Evolutionary conservation across 1,284 basidiomycete genomes (phyloP), one percentile per base, ranked within the genome.

Genomic region (Apiotrichum siamense): DNA sequence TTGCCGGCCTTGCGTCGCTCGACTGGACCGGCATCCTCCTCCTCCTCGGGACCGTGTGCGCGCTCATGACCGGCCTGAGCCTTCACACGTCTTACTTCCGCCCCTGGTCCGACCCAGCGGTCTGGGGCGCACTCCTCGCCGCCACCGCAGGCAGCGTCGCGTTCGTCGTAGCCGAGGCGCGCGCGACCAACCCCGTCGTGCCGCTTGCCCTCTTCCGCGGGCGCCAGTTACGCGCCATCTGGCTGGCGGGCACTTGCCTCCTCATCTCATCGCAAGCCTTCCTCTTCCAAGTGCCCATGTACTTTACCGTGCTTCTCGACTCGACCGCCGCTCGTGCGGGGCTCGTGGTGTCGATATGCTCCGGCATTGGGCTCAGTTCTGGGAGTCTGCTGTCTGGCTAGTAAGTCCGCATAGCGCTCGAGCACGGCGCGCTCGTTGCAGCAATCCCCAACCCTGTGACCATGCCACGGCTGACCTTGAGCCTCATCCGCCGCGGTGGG

Each of bases 341-440:
- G 1, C 44, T 88, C 13, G 63, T 70, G 35, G 52, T 69, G 20
- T 64, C 41, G 84, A 86, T 77, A 69, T 94, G 50, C 76, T 93
- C 58, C 84, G 89, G 89, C 80, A 71, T 87, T 48, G 86, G 86
- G 41, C 80, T 93, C 50, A 85, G 88, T 7, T 77, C 80, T 2
- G 90, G 91, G 25, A 90, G 88, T 56, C 80, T 97, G 20, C 78
- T 87, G 47, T 87, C 89, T 37, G 92, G 92, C 65, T 86, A 88
- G 85, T 88, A 66, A 61, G 71, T 66, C 7, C 2, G 7, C 0
- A 21, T 7, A 12, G 13, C 4, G 15, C 18, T 18, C 21, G 25
- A 43, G 17, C 27, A 27, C 7, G 3, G 4, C n/a, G n/a, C n/a
- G n/a, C n/a, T n/a, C n/a, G n/a, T n/a, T n/a, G n/a, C n/a, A n/a